Conservation (phyloP, 2,329 filamentous ascomycete species). For the Fusarium transvaalense region DNA sequence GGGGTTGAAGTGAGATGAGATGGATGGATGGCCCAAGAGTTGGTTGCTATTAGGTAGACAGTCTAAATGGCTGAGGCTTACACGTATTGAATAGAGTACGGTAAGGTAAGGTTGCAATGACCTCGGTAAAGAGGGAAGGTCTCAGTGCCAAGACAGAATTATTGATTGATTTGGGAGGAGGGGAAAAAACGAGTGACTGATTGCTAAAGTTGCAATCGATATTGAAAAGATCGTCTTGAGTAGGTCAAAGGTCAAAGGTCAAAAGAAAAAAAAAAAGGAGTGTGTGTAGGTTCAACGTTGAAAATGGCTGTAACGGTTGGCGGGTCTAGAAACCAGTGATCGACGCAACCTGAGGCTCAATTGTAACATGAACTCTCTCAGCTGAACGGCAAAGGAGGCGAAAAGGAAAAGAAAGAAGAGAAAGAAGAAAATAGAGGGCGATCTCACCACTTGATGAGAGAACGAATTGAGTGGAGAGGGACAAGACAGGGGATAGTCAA, state of each 20-base stretch:
- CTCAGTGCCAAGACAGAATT: constrained; percentile 5
- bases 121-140: not conserved
- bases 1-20: constrained; percentile 29
- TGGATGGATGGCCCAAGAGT: constrained; percentile 28
- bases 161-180: not conserved
- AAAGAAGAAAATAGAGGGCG: constrained; percentile 34
- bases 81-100: constrained; percentile 6
- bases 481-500: constrained; percentile 6
- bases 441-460: constrained; percentile 30
- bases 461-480: constrained; percentile 28
- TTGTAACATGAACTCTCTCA: constrained; percentile 25
- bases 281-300: constrained; percentile 6
- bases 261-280: constrained; percentile 8
- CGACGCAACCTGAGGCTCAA: constrained; percentile 26
- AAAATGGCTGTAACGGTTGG: constrained; percentile 27
- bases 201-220: constrained; percentile 10
- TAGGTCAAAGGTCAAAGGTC: not conserved
- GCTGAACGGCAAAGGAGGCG: constrained; percentile 37
- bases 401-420: not conserved
- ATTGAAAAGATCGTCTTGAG: constrained; percentile 38
- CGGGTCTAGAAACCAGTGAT: constrained; percentile 44
- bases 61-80: constrained; percentile 8
- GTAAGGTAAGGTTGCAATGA: not conserved
- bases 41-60: constrained; percentile 15
- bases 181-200: constrained; percentile 25